Evolutionary conservation across 2,329 filamentous ascomycete species (phyloP).

Genomic region (Pyrenochaeta sp.): DNA sequence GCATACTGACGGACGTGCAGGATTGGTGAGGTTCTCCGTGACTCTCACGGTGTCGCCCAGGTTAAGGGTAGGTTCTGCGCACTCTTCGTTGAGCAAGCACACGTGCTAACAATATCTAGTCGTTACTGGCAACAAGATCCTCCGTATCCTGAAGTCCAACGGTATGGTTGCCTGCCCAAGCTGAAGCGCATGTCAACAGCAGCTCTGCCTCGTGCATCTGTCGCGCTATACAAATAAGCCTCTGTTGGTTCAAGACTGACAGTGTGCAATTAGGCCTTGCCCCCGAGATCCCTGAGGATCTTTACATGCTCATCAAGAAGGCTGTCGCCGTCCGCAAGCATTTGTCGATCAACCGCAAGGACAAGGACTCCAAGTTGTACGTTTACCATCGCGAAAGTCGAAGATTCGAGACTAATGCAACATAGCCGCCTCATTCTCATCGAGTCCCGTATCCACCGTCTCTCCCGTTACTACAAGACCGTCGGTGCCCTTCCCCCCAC

Average conservation of each 20-base stretch:
- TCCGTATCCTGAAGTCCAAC: constrained; percentile 96
- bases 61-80: constrained; percentile 78
- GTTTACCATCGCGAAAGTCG: constrained; percentile 8
- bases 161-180: constrained; percentile 72
- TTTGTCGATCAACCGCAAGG: constrained; percentile 99
- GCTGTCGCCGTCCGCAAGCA: constrained; percentile 93
- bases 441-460: constrained; percentile 99
- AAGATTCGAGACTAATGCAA: constrained; percentile 13
- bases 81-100: not conserved
- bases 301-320: constrained; percentile 99
- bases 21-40: constrained; percentile 98
- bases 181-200: constrained; percentile 51
- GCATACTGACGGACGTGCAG: constrained; percentile 22
- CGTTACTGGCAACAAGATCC: constrained; percentile 93
- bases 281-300: constrained; percentile 98
- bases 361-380: constrained; percentile 97
- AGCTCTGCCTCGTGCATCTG: constrained; percentile 49
- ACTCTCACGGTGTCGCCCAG: constrained; percentile 97
- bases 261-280: constrained; percentile 77
- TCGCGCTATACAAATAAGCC: constrained; percentile 74
- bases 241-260: constrained; percentile 48
- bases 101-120: constrained; percentile 49
- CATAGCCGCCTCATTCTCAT: constrained; percentile 93
- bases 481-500: constrained; percentile 83
- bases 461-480: constrained; percentile 99